Evolutionary conservation across 108 stramenopile species (phyloP).

Genomic region (Mediolabrus comicus): DNA sequence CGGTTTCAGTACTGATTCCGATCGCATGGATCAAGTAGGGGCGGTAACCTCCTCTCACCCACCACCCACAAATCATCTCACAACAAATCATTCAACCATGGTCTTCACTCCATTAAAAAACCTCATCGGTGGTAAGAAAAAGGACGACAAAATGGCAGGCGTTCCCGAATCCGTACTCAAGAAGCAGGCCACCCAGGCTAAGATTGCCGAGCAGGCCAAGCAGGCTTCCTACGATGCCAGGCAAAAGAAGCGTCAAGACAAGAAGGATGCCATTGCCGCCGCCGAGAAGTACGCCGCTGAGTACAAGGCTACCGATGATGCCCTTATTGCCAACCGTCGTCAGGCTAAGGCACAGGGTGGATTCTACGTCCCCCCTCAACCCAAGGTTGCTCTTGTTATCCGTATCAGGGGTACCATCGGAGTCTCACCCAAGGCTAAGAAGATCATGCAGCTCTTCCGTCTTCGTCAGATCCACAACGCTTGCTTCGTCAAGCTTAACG

Average conservation of each 20-base stretch:
- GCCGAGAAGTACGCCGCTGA: conserved; percentile 95
- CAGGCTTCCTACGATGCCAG: conserved; percentile 78
- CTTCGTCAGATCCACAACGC: conserved; percentile 99
- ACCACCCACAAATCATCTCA: neutral
- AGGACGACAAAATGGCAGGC: conserved; percentile 25
- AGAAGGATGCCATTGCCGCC: conserved; percentile 78
- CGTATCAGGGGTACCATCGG: conserved; percentile 99
- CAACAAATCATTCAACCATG: neutral
- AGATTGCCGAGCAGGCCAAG: conserved; percentile 71
- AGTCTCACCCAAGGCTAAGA: conserved; percentile 99
- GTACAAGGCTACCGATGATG: conserved; percentile 85
- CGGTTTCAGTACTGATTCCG: no score
- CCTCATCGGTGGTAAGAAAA: neutral
- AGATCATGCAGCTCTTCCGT: conserved; percentile 99
- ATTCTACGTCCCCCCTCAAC: conserved; percentile 96
- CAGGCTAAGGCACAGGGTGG: conserved; percentile 94
- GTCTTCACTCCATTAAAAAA: neutral
- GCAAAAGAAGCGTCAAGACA: conserved; percentile 76
- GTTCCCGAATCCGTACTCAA: conserved; percentile 97
- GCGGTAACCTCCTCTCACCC: neutral
- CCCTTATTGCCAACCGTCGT: conserved; percentile 92
- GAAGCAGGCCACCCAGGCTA: conserved; percentile 96
- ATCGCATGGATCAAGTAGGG: no score
- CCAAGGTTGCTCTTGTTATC: conserved; percentile 95
- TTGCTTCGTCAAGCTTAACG: conserved; percentile 98